Evolutionary conservation across 352 stramenopile genomes (phyloP), one percentile per base, ranked within the genome.

Genomic region (Pythium rishiriense): DNA sequence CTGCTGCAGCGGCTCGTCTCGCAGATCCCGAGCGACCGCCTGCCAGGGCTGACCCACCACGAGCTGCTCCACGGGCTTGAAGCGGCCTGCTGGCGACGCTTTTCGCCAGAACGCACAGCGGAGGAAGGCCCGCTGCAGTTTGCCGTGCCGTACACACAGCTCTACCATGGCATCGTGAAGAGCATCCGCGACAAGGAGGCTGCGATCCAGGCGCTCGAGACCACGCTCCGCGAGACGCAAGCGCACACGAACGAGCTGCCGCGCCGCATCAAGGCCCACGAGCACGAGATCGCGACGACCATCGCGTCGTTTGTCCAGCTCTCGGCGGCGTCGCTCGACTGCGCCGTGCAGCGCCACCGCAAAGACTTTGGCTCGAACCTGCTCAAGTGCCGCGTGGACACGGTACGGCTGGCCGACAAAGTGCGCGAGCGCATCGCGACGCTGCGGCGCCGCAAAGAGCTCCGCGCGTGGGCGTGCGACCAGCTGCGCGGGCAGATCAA

Each of bases 381-480:
- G 9, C 28, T 64, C 37, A 54, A 68, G 42, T 37, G 48, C 4
- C 15, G 51, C 14, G 39, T 62, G 29, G 66, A 69, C 17, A 57
- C 59, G 12, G 26, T 28, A 0, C 10, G 12, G 1, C 31, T 69
- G 3, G 51, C 67, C 15, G 58, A 58, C 0, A 73, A 62, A 2
- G 78, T 89, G 5, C 75, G 75, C 4, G 69, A 77, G 21, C 72
- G 75, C 1, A 74, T 83, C 14, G 45, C 55, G 15, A 74, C 70
- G 35, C 72, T 87, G 22, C 72, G 70, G 8, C 74, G 74, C 1
- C 75, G 83, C 10, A 76, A 70, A 25, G 73, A 81, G 12, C 66
- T 91, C 7, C 83, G 83, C 1, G 55, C 45, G 9, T 90, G 77
- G 75, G 83, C 79, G 12, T 90, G 81, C 37, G 73, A 70, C 25